Conservation (phyloP, 192 early-diverging fungal genomes). For the Spizellomyces punctatus region DNA sequence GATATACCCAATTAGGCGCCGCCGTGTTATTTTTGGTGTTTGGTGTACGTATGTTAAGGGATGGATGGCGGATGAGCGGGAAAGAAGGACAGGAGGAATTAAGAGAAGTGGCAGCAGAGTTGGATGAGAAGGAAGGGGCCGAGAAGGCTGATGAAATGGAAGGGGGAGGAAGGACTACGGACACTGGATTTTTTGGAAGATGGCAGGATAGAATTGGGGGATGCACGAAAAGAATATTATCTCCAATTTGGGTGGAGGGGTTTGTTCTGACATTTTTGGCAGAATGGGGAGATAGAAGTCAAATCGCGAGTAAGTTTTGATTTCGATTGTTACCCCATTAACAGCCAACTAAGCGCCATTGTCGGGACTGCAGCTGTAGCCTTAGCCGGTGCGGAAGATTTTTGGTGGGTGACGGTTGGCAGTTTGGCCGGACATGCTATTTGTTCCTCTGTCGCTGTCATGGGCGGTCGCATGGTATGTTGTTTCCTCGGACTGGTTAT, state of each 20-base stretch:
- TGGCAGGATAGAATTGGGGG: not conserved
- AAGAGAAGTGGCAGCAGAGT: constrained; percentile 85
- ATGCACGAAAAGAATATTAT: constrained; percentile 62
- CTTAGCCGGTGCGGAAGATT: constrained; percentile 92
- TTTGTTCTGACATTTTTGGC: constrained; percentile 96
- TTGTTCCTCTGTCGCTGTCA: constrained; percentile 90
- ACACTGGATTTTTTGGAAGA: not conserved
- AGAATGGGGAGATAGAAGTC: constrained; percentile 97
- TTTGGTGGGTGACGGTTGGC: constrained; percentile 88
- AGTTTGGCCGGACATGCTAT: constrained; percentile 87
- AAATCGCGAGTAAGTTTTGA: constrained; percentile 73
- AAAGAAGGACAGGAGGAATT: constrained; percentile 90
- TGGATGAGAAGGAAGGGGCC: constrained; percentile 71
- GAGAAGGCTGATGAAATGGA: constrained; percentile 44
- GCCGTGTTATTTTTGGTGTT: constrained; percentile 90
- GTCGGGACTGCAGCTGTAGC: constrained; percentile 66
- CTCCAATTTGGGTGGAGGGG: constrained; percentile 92
- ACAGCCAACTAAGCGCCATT: not conserved
- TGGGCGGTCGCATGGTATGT: constrained; percentile 82
- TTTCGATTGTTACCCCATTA: constrained; percentile 21
- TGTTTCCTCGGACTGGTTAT: too few species aligned
- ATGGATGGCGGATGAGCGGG: constrained; percentile 83
- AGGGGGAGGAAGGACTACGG: not conserved
- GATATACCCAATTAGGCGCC: constrained; percentile 84
- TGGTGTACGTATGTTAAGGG: constrained; percentile 85